These are phyloP conservation scores for Podila horticola DNA, from an alignment of 192 early-diverging fungal species.

Conservation along the genomic window DNA sequence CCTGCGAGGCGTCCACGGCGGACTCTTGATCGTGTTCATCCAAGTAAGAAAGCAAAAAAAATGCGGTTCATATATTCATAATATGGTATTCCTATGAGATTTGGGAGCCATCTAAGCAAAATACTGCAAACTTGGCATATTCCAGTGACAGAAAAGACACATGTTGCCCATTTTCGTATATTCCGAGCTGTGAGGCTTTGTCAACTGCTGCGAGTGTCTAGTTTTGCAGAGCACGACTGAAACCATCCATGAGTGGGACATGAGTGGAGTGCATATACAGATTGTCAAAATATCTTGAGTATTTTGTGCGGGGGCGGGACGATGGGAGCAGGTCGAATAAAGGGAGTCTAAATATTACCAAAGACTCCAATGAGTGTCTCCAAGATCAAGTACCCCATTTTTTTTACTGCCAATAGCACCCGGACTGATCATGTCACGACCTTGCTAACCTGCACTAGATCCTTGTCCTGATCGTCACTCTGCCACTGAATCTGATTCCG, in stretches of 20 bases:
- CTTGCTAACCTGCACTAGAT: conserved; percentile 33
- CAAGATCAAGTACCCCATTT: too few species aligned
- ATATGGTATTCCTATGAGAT: not conserved
- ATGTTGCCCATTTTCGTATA: conserved; percentile 19
- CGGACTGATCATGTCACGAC: too few species aligned
- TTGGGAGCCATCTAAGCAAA: not conserved
- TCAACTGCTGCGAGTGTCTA: not conserved
- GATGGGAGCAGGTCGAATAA: too few species aligned
- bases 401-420: too few species aligned
- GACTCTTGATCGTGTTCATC: conserved; percentile 49
- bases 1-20: conserved; percentile 56
- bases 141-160: not conserved
- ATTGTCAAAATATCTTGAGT: too few species aligned
- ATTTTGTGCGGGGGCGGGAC: too few species aligned
- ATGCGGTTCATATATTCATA: not conserved
- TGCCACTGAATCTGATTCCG: conserved; percentile 68
- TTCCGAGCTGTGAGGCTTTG: conserved; percentile 6
- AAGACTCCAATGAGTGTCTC: too few species aligned
- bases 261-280: too few species aligned
- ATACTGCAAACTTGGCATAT: too few species aligned
- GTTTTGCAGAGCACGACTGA: too few species aligned
- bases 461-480: conserved; percentile 63
- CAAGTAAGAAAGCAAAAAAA: conserved; percentile 14
- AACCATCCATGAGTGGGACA: too few species aligned
- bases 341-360: too few species aligned